These are phyloP conservation scores for Umbelopsis vinacea DNA, from an alignment of 192 early-diverging fungal species.

Conservation along the genomic window DNA sequence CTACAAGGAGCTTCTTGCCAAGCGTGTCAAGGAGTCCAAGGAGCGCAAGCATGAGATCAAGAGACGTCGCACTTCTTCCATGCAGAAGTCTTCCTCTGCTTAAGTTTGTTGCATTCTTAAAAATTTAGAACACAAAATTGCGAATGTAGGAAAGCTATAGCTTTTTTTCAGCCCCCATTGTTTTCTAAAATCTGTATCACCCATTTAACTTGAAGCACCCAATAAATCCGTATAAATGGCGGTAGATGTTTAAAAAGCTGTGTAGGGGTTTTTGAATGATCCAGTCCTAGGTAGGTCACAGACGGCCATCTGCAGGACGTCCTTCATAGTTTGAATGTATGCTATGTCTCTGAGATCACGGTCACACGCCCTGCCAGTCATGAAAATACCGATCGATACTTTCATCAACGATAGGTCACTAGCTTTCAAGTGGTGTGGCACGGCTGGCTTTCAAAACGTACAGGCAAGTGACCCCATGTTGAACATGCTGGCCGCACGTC, in stretches of 20 bases:
- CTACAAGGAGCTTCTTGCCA: conserved; percentile 86
- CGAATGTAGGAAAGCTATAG: conserved; percentile 17
- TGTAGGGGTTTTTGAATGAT: neutral
- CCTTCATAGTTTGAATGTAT: too few species aligned
- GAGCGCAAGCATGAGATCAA: conserved; percentile 80
- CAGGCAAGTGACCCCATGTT: too few species aligned
- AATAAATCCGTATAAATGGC: conserved; percentile 23
- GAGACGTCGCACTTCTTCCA: conserved; percentile 75
- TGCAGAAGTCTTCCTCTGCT: conserved; percentile 57
- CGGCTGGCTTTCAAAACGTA: too few species aligned
- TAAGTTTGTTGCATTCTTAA: conserved; percentile 23
- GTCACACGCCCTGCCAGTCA: too few species aligned
- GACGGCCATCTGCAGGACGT: too few species aligned
- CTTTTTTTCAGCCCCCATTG: conserved; percentile 10
- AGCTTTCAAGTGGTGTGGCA: too few species aligned
- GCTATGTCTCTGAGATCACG: too few species aligned
- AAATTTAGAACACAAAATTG: conserved; percentile 22
- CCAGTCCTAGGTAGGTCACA: too few species aligned
- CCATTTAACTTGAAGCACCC: conserved; percentile 24
- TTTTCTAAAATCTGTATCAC: conserved; percentile 23
- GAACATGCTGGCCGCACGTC: too few species aligned
- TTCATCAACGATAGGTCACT: too few species aligned
- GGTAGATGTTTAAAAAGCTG: conserved; percentile 21
- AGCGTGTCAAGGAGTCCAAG: conserved; percentile 95
- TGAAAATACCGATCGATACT: too few species aligned